Evolutionary conservation across 768 basidiomycete genomes (phyloP).

Genomic region (Leccinellum rugosiceps): DNA sequence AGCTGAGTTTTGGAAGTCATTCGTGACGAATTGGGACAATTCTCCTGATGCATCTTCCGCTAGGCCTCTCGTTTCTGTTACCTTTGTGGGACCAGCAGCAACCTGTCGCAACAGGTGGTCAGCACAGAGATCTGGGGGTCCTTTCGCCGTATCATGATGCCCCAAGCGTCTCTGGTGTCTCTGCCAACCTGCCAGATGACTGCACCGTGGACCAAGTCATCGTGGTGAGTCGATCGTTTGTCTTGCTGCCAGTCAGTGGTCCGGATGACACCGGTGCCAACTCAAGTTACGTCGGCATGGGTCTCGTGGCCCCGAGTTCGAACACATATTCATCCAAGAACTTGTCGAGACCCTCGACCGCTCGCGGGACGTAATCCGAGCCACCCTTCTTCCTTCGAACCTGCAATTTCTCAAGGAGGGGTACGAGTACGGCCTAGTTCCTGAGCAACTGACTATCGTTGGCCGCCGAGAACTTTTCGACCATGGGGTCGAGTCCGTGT

Average conservation of each 20-base stretch:
- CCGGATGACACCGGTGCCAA: background rate
- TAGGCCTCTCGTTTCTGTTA: background rate
- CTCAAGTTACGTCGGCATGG: constrained; percentile 42
- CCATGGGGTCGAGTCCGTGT: constrained; percentile 36
- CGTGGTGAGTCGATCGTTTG: constrained; percentile 24
- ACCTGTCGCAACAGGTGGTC: background rate
- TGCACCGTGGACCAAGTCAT: constrained; percentile 39
- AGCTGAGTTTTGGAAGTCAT: background rate
- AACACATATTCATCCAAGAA: constrained; percentile 31
- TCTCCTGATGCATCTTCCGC: constrained; percentile 13
- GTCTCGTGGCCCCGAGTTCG: constrained; percentile 35
- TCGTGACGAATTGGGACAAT: background rate
- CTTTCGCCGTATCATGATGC: constrained; percentile 37
- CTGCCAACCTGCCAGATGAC: constrained; percentile 33
- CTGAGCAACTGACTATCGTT: constrained; percentile 35
- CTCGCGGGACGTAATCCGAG: constrained; percentile 21
- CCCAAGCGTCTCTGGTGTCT: constrained; percentile 27
- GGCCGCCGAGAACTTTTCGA: constrained; percentile 39
- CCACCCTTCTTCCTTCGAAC: constrained; percentile 29
- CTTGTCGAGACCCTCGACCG: constrained; percentile 33
- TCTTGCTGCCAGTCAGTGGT: too few species aligned
- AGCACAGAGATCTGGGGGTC: constrained; percentile 26
- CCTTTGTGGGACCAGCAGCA: constrained; percentile 4
- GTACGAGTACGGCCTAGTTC: constrained; percentile 32
- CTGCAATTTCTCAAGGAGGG: constrained; percentile 38